These are phyloP conservation scores for Penicillium canariense DNA, from an alignment of 495 filamentous ascomycete species.

Conservation along the genomic window DNA sequence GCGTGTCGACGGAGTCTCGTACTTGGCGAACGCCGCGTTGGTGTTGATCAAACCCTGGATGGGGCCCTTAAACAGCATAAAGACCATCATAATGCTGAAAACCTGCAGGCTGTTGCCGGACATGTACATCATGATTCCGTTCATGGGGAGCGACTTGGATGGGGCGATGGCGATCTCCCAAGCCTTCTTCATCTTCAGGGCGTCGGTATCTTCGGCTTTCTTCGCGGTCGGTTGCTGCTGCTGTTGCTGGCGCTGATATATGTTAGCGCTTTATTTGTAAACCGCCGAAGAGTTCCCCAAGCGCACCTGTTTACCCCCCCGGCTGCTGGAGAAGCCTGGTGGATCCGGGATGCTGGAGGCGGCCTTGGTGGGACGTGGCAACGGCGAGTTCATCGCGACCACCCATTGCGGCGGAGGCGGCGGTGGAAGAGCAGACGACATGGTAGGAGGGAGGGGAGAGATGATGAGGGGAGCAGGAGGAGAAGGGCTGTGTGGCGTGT, in stretches of 20 bases:
- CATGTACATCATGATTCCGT: constrained; percentile 99
- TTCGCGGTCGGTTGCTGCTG: constrained; percentile 36
- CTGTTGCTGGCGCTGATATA: constrained; percentile 31
- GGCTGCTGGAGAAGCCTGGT: constrained; percentile 71
- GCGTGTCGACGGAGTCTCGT: constrained; percentile 80
- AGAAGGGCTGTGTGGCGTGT: constrained; percentile 6
- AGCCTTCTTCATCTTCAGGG: constrained; percentile 94
- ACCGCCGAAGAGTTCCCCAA: not conserved
- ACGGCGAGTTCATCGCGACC: constrained; percentile 66
- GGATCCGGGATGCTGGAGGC: constrained; percentile 72
- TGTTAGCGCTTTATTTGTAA: constrained; percentile 8
- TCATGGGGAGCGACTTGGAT: constrained; percentile 95
- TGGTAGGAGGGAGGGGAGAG: constrained; percentile 12
- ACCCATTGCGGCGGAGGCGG: constrained; percentile 77
- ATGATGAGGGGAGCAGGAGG: constrained; percentile 3
- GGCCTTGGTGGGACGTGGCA: constrained; percentile 56
- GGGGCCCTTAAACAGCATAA: constrained; percentile 97
- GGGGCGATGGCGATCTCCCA: constrained; percentile 97
- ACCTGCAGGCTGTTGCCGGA: constrained; percentile 98
- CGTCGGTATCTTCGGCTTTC: constrained; percentile 78
- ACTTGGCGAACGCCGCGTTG: constrained; percentile 77
- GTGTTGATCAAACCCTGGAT: constrained; percentile 78
- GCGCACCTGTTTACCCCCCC: constrained; percentile 42
- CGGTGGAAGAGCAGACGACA: constrained; percentile 38
- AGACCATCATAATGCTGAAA: constrained; percentile 99